Base-by-base conservation (phyloP, 345 rosid species). In the Adansonia digitata region DNA sequence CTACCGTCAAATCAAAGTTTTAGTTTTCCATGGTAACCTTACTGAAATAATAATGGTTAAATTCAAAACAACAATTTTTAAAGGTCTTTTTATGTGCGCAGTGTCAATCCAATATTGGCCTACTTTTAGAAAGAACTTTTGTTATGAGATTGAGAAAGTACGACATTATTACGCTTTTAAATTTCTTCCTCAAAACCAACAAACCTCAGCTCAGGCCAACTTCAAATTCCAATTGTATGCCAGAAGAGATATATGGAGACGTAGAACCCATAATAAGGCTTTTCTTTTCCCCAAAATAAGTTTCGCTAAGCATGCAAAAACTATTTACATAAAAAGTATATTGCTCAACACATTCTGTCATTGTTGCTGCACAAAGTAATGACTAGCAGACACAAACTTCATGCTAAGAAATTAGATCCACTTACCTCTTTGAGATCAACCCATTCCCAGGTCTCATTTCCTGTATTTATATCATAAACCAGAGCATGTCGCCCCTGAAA, bases 371-470 rank as follows among this genome's bases (percentile, higher is more conserved):
- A 63, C n/a, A 72, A 40, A 37, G 14, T n/a, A 69, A 43, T 3
- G 15, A 55, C 52, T 42, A 5, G 27, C 34, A 42, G 26, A n/a
- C 20, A 18, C 46, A 37, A 45, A 48, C 24, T 35, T 35, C 75
- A 61, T 18, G 18, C 31, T 35, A 43, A 20, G 59, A 71, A 71
- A 82, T 42, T 1, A 60, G 18, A 35, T 49, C 31, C 0, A 29
- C 53, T 72, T 87, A 93, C 99, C 87, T 91, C 99, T 80, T 91
- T 91, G 43, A 95, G 92, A 81, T 95, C 86, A 74, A 93, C 97
- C 99, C 97, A 93, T 78, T 95, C 99, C 97, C 94, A 91, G 10
- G 99, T 89, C 80, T 90, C 97, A 73, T 83, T 86, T 66, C 74
- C 79, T 3, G 91, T 78, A 71, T 81, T 62, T 53, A 86, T 85